These are phyloP conservation scores for Luffa aegyptiaca DNA, from an alignment of 306 rosid genomes.

Conservation along the genomic window DNA sequence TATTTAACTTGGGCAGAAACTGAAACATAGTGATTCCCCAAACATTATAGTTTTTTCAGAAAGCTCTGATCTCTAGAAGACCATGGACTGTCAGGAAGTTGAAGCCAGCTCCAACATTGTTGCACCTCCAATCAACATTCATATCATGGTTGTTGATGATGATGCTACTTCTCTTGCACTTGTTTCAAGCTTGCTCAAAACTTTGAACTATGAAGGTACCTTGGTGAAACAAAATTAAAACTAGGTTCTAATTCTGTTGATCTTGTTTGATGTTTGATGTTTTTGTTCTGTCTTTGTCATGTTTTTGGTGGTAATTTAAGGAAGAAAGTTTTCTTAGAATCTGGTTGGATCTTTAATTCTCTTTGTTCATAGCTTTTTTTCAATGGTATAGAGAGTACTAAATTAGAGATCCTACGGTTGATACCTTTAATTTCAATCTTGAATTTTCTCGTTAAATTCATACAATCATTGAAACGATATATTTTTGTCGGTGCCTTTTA, in stretches of 20 bases:
- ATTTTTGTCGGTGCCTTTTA: not conserved
- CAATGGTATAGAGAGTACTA: not conserved
- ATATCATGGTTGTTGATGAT: slow-evolving; percentile 16
- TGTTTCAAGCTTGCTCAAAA: slow-evolving; percentile 5
- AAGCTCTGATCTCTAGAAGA: not conserved
- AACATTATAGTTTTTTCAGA: not conserved
- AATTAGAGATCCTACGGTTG: not conserved
- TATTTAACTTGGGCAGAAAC: not conserved
- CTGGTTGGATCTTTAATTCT: not conserved
- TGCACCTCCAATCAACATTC: slow-evolving; percentile 4
- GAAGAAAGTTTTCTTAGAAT: not conserved
- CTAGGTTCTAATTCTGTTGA: not conserved
- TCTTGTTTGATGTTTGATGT: not conserved
- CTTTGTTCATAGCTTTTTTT: not conserved
- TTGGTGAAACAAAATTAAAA: not conserved
- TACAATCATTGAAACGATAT: not conserved
- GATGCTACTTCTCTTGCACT: slow-evolving; percentile 8
- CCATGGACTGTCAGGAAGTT: slow-evolving; percentile 1
- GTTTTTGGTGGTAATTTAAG: not conserved
- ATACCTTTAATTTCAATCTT: not conserved
- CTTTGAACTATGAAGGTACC: slow-evolving; percentile 18
- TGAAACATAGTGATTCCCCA: not conserved
- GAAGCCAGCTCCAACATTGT: not conserved
- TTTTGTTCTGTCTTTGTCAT: not conserved
- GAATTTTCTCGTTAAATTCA: not conserved